Base-by-base conservation (phyloP, 257 asterid genomes). In the Scutellaria galericulata region DNA sequence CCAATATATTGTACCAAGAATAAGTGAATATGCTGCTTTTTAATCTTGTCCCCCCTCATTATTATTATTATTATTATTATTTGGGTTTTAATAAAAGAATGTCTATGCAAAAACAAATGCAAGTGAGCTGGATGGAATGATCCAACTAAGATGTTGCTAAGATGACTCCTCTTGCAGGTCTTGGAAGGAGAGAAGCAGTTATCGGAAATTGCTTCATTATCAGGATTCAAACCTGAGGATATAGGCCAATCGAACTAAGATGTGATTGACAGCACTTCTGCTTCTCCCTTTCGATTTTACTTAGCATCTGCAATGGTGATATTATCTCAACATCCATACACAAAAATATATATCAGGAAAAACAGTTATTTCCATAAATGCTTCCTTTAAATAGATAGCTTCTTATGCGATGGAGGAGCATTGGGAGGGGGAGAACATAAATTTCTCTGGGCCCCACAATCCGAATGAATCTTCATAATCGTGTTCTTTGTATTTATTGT, bases 131-230 rank as follows among this genome's bases (percentile, higher is more conserved):
- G 35, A 40, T 10, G 45, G 63, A 10, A 39, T 53, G 40, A 53
- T 31, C n/a, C 51, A 51, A 56, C 61, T 45, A 37, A 31, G 24
- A 14, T 37, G 13, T 74, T 64, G 58, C 72, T 63, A 6, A 45
- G n/a, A 7, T 50, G 59, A 31, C 44, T 47, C 76, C 42, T 76
- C 5, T 55, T 77, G 83, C 89, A 89, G 99, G 91, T 94, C 74
- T 79, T 89, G 83, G 78, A 83, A 52, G 97, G 97, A 73, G 97
- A 91, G 81, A 83, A 87, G 74, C 86, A 89, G 72, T 81, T 94
- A 51, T 83, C 96, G 0, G 97, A 91, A 86, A 97, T 91, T 77
- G 99, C 97, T 60, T 68, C 54, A 51, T 66, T 89, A 74, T 77
- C 97, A 52, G 98, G 96, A 64, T 53, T 91, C 74, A 66, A 80